Conservation (phyloP, 352 stramenopile species). For the Phytopythium helicoides region DNA sequence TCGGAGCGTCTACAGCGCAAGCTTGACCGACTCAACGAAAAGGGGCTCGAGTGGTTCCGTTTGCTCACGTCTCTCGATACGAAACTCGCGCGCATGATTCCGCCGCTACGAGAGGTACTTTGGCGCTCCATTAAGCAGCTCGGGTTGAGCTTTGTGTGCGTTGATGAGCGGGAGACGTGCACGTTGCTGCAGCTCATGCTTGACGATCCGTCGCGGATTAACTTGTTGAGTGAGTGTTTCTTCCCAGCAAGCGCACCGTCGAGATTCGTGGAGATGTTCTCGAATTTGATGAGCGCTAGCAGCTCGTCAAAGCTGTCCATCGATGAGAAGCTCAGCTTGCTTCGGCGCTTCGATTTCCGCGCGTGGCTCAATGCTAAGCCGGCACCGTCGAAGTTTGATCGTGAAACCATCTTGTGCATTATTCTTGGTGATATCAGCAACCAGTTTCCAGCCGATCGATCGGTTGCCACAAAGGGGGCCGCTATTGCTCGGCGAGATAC, state of each 20-base stretch:
- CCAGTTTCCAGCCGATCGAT: slow-evolving; percentile 48
- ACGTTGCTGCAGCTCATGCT: slow-evolving; percentile 83
- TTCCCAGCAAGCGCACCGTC: slow-evolving; percentile 65
- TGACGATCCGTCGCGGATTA: slow-evolving; percentile 78
- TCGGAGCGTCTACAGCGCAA: slow-evolving; percentile 20
- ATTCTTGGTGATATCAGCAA: slow-evolving; percentile 67
- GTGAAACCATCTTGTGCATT: slow-evolving; percentile 78
- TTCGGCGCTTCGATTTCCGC: slow-evolving; percentile 77
- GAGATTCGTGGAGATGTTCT: slow-evolving; percentile 87
- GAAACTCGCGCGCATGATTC: slow-evolving; percentile 79
- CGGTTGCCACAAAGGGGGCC: slow-evolving; percentile 1
- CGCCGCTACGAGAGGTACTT: slow-evolving; percentile 75
- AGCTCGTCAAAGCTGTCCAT: slow-evolving; percentile 61
- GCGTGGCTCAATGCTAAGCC: slow-evolving; percentile 65
- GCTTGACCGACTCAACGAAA: slow-evolving; percentile 55
- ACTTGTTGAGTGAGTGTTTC: slow-evolving; percentile 81
- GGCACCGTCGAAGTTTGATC: slow-evolving; percentile 71
- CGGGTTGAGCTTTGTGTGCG: slow-evolving; percentile 71
- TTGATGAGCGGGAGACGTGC: slow-evolving; percentile 81
- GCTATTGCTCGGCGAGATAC: neutral
- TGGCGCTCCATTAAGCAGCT: slow-evolving; percentile 84
- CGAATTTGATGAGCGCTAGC: slow-evolving; percentile 78
- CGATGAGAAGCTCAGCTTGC: slow-evolving; percentile 69
- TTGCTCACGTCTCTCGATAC: slow-evolving; percentile 76
- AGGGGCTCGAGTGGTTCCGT: slow-evolving; percentile 83